These are phyloP conservation scores for Orobanche coerulescens DNA, from an alignment of 257 asterid genomes.

Conservation along the genomic window DNA sequence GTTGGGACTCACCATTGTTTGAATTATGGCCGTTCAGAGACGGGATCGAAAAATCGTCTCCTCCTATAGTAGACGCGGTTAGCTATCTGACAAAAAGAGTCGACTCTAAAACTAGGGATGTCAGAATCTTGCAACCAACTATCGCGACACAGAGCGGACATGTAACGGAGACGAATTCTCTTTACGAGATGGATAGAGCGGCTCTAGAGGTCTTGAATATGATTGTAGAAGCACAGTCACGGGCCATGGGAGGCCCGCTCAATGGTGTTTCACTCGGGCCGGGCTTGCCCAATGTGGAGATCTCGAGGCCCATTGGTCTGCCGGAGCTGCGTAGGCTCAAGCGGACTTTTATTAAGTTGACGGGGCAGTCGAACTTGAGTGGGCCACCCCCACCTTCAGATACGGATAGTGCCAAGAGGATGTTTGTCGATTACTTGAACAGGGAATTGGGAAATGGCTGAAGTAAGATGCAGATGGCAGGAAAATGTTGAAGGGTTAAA, in stretches of 20 bases:
- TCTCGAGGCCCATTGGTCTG: slow-evolving; percentile 64
- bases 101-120: slow-evolving; percentile 76
- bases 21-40: slow-evolving; percentile 74
- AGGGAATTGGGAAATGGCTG: slow-evolving; percentile 58
- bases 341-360: slow-evolving; percentile 71
- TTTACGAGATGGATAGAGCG: slow-evolving; percentile 88
- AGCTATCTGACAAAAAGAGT: slow-evolving; percentile 68
- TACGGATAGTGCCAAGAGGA: slow-evolving; percentile 78
- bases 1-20: slow-evolving; percentile 96
- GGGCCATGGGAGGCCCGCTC: slow-evolving; percentile 67
- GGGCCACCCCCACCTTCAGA: slow-evolving; percentile 92
- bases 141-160: slow-evolving; percentile 78
- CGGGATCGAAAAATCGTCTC: slow-evolving; percentile 50
- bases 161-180: slow-evolving; percentile 58
- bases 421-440: slow-evolving; percentile 96
- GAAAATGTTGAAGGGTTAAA: too few species aligned
- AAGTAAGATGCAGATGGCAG: not conserved
- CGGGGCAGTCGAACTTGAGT: slow-evolving; percentile 87
- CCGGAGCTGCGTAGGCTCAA: slow-evolving; percentile 85
- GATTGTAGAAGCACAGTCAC: slow-evolving; percentile 79
- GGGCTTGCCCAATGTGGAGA: slow-evolving; percentile 54
- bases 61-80: slow-evolving; percentile 66
- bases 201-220: slow-evolving; percentile 69
- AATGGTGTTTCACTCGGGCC: slow-evolving; percentile 56
- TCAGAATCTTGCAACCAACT: slow-evolving; percentile 82